phyloP scores from a whole-genome alignment of 768 basidiomycete species.

The Serendipita sp. region DNA sequence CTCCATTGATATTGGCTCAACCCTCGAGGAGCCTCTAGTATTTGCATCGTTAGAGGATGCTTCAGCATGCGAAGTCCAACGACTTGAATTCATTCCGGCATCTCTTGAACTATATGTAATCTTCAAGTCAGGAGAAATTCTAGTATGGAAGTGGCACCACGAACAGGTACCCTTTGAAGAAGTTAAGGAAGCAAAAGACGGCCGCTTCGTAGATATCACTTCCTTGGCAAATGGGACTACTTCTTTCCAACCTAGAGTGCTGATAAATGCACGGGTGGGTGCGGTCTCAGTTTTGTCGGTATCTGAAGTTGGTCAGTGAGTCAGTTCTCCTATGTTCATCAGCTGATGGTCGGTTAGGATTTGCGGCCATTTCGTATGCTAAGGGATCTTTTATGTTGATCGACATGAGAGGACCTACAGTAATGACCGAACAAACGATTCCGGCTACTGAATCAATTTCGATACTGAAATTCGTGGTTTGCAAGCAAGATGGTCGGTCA shows the following conservation, averaged over 20 bases:
- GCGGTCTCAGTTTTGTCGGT: neutral
- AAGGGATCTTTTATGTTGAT: neutral
- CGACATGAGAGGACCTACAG: neutral
- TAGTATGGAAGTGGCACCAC: neutral
- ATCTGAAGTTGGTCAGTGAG: neutral
- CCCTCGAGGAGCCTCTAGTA: neutral
- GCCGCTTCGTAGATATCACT: neutral
- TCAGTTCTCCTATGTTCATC: neutral
- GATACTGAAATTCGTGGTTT: neutral
- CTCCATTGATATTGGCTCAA: neutral
- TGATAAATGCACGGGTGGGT: neutral
- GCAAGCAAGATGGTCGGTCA: neutral
- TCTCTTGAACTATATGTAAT: neutral
- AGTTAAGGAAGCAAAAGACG: neutral
- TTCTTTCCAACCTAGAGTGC: neutral
- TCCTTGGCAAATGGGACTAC: neutral
- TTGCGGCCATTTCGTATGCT: neutral
- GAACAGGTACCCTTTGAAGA: neutral
- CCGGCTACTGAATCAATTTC: neutral
- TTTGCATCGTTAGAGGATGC: neutral
- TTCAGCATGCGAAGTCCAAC: neutral
- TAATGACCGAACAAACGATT: neutral
- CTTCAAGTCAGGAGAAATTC: neutral
- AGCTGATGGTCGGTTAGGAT: neutral
- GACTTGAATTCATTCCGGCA: neutral